phyloP scores from a whole-genome alignment of 2,329 filamentous ascomycete species.

The Torrubiella hemipterigena region DNA sequence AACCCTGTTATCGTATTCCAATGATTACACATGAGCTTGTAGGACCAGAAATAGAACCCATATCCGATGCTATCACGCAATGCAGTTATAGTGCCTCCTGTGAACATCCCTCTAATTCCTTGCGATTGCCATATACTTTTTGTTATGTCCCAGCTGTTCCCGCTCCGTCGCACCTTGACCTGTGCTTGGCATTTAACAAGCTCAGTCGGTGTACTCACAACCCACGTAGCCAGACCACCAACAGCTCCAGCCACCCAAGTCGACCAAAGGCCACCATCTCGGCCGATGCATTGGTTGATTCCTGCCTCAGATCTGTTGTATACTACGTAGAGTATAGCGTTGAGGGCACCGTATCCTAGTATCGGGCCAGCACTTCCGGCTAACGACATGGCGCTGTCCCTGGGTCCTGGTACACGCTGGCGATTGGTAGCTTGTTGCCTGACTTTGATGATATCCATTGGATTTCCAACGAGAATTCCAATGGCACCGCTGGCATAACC shows the following conservation, averaged over 20 bases:
- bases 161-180: conserved; percentile 30
- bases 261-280: conserved; percentile 42
- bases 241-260: conserved; percentile 71
- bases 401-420: conserved; percentile 19
- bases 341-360: conserved; percentile 80
- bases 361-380: conserved; percentile 74
- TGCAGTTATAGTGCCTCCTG: conserved; percentile 70
- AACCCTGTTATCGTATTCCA: too few relatives aligned
- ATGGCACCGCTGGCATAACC: conserved; percentile 79
- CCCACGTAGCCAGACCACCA: conserved; percentile 75
- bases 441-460: conserved; percentile 53
- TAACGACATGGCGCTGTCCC: conserved; percentile 31
- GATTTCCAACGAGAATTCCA: conserved; percentile 82
- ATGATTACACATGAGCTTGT: conserved; percentile 59
- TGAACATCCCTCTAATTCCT: conserved; percentile 63
- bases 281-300: conserved; percentile 31
- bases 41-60: conserved; percentile 94
- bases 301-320: conserved; percentile 74
- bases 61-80: conserved; percentile 84
- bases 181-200: conserved; percentile 84
- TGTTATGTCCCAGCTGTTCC: conserved; percentile 53
- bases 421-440: conserved; percentile 48
- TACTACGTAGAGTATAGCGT: conserved; percentile 77
- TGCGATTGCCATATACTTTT: conserved; percentile 43
- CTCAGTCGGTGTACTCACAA: conserved; percentile 80